A percentile compares a stretch with the other conserved stretches of the same genome.
phyloP scores from a whole-genome alignment of 169 alveolate species.

The Plasmodium falciparum region DNA sequence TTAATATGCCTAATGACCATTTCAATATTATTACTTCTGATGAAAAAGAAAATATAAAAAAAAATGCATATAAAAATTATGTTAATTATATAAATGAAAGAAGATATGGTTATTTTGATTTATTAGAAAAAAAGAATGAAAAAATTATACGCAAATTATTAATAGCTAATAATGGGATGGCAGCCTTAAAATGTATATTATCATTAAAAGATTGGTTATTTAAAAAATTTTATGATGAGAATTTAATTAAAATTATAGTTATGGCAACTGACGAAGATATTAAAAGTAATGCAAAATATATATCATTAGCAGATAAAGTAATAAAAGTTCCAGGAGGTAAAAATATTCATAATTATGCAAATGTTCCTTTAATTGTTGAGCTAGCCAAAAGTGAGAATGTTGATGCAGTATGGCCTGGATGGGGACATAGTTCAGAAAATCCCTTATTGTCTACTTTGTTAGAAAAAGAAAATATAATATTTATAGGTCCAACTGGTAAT shows the following conservation, averaged over 20 bases:
- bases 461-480: conserved; percentile 85
- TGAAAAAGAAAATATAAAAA: conserved; percentile 49
- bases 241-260: conserved; percentile 80
- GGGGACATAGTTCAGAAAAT: conserved; percentile 97
- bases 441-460: conserved; percentile 88
- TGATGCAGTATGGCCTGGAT: conserved; percentile 97
- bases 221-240: conserved; percentile 80
- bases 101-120: conserved; percentile 64
- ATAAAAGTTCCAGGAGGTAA: conserved; percentile 81
- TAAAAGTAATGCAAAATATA: conserved; percentile 78
- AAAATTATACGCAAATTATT: conserved; percentile 76
- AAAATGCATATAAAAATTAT: conserved; percentile 46
- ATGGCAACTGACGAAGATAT: conserved; percentile 83
- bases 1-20: not conserved
- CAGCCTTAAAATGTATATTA: conserved; percentile 81
- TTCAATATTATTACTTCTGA: conserved; percentile 31
- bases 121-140: conserved; percentile 41
- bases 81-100: conserved; percentile 46
- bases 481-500: conserved; percentile 93
- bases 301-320: conserved; percentile 81
- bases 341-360: conserved; percentile 79
- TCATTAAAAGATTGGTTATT: conserved; percentile 83
- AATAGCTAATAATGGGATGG: conserved; percentile 83
- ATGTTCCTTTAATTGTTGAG: conserved; percentile 78
- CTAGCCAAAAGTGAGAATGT: conserved; percentile 85